Conservation (phyloP, 805 yeast species). For the Hanseniaspora singularis region DNA sequence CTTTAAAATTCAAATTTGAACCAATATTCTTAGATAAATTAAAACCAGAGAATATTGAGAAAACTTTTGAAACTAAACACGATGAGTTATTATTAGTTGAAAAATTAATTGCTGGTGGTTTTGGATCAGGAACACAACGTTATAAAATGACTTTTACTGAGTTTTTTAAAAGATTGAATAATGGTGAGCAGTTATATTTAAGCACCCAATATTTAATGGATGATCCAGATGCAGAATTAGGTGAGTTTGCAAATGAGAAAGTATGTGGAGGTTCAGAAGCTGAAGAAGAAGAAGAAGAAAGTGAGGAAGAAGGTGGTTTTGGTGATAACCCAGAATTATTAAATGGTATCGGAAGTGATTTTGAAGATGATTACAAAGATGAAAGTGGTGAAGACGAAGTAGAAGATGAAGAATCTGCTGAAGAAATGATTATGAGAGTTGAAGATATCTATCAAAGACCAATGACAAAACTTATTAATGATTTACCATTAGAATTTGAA, state of each 20-base stretch:
- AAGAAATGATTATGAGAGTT: conserved; percentile 34
- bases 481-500: conserved; percentile 36
- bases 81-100: conserved; percentile 37
- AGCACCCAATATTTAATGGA: conserved; percentile 58
- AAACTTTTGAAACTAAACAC: conserved; percentile 1
- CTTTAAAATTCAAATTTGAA: conserved; percentile 4
- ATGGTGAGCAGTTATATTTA: conserved; percentile 35
- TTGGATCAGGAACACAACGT: conserved; percentile 52
- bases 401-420: conserved; percentile 24
- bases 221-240: conserved; percentile 26
- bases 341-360: conserved; percentile 23
- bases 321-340: conserved; percentile 17
- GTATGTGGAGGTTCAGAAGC: conserved; percentile 22
- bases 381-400: conserved; percentile 18
- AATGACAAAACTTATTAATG: conserved; percentile 34
- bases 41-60: background rate
- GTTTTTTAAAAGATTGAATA: conserved; percentile 37
- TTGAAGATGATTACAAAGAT: conserved; percentile 20
- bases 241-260: conserved; percentile 25
- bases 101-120: conserved; percentile 46
- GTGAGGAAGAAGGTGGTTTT: conserved; percentile 22
- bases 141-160: conserved; percentile 39
- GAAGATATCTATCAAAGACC: conserved; percentile 52
- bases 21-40: background rate
- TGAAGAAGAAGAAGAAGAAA: conserved; percentile 18